Base-by-base conservation (phyloP, 768 basidiomycete genomes). In the Thelephora ganbajun region DNA sequence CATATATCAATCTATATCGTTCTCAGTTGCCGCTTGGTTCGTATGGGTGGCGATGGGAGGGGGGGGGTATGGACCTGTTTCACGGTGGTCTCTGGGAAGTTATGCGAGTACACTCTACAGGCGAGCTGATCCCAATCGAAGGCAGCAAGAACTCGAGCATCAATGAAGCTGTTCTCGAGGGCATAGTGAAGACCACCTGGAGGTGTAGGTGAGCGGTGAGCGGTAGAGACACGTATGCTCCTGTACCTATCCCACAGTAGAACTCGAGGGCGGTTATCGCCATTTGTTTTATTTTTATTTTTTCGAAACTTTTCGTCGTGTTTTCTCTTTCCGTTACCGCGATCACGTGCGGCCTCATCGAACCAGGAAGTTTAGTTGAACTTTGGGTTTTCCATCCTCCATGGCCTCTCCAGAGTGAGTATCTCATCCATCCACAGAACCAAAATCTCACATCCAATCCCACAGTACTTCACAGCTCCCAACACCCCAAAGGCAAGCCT, bases 81-180 rank as follows among this genome's bases (percentile, higher is more conserved):
- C 13, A 74, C 70, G 23, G 39, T 74, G 56, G 19, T 66, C 56
- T 7, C 56, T 45, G 5, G 74, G 57, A 77, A 64, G 61, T 88
- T 87, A 16, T 71, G 68, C 16, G 62, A 62, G 60, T 90, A 89
- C 14, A 85, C 83, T 47, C 70, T 70, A 54, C 78, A 80, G 33
- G 83, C 83, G 16, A 67, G 69, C 54, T 77, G 83, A 64, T 88
- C 85, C 83, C 85, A 87, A 59, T 89, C 87, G 57, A 80, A 86
- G n/a, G 86, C 83, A 51, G 72, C 73, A 5, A 79, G 63, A 30
- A 83, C 69, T 0, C 61, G 54, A 4, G 67, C 76, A 16, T 66
- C 54, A 41, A 74, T 62, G 9, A 54, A 57, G 54, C 77, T 79
- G 45, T 74, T 69, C 41, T 63, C 56, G 14, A 89, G 67, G 5